Evolutionary conservation across 352 stramenopile species (phyloP).

Genomic region (Pythium folliculosum): DNA sequence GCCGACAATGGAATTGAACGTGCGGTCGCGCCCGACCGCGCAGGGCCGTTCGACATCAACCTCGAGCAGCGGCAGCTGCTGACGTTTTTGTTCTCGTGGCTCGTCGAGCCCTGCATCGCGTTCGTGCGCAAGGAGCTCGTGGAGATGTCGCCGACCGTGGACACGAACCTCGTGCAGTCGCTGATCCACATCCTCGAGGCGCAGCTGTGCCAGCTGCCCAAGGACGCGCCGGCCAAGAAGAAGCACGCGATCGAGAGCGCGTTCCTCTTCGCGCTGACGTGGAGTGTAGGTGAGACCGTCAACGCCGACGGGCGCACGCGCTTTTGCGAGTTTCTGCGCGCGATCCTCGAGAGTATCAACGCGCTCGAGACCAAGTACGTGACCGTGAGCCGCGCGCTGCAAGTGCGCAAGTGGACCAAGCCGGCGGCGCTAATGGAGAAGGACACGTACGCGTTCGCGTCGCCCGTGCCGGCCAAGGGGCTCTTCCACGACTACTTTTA

Average conservation of each 20-base stretch:
- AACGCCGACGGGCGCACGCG: slow-evolving; percentile 62
- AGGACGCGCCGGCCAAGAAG: slow-evolving; percentile 74
- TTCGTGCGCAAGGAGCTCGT: slow-evolving; percentile 89
- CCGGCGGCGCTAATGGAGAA: slow-evolving; percentile 48
- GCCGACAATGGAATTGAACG: slow-evolving; percentile 4
- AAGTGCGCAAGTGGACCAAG: slow-evolving; percentile 83
- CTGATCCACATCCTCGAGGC: slow-evolving; percentile 86
- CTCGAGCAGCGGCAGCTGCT: slow-evolving; percentile 71
- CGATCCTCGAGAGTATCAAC: slow-evolving; percentile 75
- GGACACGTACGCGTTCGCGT: slow-evolving; percentile 44
- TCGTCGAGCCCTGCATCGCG: slow-evolving; percentile 87
- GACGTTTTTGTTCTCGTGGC: slow-evolving; percentile 81
- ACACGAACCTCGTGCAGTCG: slow-evolving; percentile 90
- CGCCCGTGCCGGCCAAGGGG: slow-evolving; percentile 67
- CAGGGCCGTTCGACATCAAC: slow-evolving; percentile 73
- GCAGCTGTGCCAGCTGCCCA: slow-evolving; percentile 69
- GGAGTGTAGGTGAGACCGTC: slow-evolving; percentile 85
- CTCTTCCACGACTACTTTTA: slow-evolving; percentile 90
- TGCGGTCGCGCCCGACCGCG: slow-evolving; percentile 16
- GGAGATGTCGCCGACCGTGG: slow-evolving; percentile 87
- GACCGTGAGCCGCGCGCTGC: slow-evolving; percentile 72
- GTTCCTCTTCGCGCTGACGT: slow-evolving; percentile 93
- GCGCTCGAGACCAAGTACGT: slow-evolving; percentile 72
- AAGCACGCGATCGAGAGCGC: slow-evolving; percentile 65
- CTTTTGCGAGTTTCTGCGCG: slow-evolving; percentile 85